Evolutionary conservation across 345 rosid species (phyloP).

Genomic region (Eucalyptus urophylla): DNA sequence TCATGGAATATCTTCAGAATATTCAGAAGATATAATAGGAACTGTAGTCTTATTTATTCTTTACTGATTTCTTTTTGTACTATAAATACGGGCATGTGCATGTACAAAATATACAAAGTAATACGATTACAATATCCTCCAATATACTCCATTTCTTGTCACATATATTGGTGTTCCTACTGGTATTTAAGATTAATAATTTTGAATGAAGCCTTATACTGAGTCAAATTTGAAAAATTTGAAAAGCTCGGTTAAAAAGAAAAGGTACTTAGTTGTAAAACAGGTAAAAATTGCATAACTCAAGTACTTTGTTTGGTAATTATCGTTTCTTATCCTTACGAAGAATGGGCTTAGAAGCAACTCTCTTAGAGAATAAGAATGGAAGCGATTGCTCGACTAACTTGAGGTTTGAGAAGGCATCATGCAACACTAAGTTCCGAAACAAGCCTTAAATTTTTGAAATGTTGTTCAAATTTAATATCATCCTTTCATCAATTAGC

Average conservation of each 20-base stretch:
- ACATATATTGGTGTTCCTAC: background rate
- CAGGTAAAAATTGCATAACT: background rate
- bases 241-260: background rate
- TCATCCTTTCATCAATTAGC: background rate
- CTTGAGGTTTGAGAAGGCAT: background rate
- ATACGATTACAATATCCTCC: no score
- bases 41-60: no score
- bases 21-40: no score
- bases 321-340: background rate
- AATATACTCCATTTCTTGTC: no score
- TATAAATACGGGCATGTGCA: no score
- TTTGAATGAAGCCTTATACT: background rate
- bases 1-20: no score
- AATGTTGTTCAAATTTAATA: background rate
- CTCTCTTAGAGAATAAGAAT: background rate
- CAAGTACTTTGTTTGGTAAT: background rate
- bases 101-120: no score
- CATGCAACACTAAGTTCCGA: accelerated
- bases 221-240: background rate
- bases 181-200: background rate
- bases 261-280: background rate
- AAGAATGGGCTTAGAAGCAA: background rate
- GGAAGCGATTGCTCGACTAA: background rate
- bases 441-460: accelerated
- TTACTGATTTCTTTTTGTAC: no score